phyloP scores from a whole-genome alignment of 305 asterid species.

The Fraxinus velutina region DNA sequence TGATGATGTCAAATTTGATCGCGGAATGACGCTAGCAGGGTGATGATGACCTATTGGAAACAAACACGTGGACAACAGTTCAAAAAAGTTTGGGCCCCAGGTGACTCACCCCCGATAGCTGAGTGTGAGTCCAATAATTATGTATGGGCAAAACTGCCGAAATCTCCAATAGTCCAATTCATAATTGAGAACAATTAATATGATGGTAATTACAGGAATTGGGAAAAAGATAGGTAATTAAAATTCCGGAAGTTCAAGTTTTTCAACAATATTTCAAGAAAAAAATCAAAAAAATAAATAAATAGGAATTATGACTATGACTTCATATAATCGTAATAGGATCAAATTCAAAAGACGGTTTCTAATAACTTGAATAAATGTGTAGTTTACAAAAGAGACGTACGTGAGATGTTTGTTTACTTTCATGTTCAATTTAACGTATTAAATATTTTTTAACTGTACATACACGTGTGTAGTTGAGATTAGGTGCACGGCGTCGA shows the following conservation, averaged over 20 bases:
- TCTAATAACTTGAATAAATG: not conserved
- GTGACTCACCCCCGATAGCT: conserved; percentile 26
- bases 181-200: conserved; percentile 10
- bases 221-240: not conserved
- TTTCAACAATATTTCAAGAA: not conserved
- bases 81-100: conserved; percentile 28
- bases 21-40: conserved; percentile 14
- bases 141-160: conserved; percentile 29
- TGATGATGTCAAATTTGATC: conserved; percentile 11
- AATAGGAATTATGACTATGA: not conserved
- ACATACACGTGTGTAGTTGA: conserved; percentile 33
- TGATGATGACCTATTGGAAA: conserved; percentile 20
- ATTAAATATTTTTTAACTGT: not conserved
- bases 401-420: not conserved
- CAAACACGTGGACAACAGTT: conserved; percentile 30
- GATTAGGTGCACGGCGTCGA: conserved; percentile 7
- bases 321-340: not conserved
- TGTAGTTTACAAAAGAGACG: not conserved
- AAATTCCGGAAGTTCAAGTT: not conserved
- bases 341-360: not conserved
- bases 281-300: not conserved
- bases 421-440: not conserved
- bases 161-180: conserved; percentile 15
- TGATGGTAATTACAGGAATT: not conserved
- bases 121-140: conserved; percentile 32